Base-by-base conservation (phyloP, 2,329 filamentous ascomycete species). In the Penicillium digitatum region DNA sequence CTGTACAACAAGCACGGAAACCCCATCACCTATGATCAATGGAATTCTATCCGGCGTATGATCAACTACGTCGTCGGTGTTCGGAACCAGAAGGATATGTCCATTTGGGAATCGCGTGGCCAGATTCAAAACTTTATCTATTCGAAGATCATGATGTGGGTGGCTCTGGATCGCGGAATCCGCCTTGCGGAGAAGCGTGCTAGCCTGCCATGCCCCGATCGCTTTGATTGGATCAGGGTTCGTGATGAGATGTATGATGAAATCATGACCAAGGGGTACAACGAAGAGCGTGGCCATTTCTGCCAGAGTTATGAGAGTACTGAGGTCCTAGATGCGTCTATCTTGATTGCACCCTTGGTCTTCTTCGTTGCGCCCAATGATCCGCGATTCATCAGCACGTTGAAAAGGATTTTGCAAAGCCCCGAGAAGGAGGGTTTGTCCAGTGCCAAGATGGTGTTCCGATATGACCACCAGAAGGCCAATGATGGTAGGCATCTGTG, bases 111-210 rank as follows among this genome's bases (percentile, higher is more conserved):
- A 69, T 87, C 90, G 6, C 82, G 88, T 39, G 88, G 88, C 61
- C 76, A 85, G 65, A 87, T 87, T 67, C 87, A 90, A 70, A 83
- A 90, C 66, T 92, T 90, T 62, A 83, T 86, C 14, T 92, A 91
- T 72, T 89, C 86, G n/a, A 89, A 91, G 68, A 81, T 92, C 60
- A 89, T 91, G 85, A 79, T 92, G 22, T 92, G 88, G 88, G 88
- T 92, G 3, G 87, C 88, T 18, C 84, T 92, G 59, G 88, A 92
- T 68, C 84, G 88, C 5, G 88, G 86, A 10, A 74, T 91, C 12
- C 86, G 88, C 2, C 80, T 91, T 0, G 79, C 87, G 4, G 87
- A 91, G 18, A 92, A 90, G 72, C 78, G 89, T 52, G 56, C 70
- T 16, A 87, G 85, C 63, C 81, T 92, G 22, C 88, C 88, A 0